These are phyloP conservation scores for Trichoderma sp. DNA, from an alignment of 2,329 filamentous ascomycete genomes.

Conservation along the genomic window DNA sequence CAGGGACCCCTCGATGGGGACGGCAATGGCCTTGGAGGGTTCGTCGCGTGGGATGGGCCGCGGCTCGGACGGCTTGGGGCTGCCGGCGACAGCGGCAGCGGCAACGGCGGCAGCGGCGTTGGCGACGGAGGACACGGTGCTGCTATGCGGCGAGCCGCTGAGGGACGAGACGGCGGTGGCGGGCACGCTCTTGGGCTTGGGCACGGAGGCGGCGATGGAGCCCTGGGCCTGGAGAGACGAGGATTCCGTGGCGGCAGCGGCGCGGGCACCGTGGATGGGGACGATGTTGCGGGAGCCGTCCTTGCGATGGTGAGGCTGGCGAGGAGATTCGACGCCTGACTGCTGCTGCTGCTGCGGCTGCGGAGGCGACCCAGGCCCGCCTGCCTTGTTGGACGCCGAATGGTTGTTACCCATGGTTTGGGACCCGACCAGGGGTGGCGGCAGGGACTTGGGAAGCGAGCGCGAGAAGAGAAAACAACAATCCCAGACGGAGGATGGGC, in stretches of 20 bases:
- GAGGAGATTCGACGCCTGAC: conserved; percentile 28
- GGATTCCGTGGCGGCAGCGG: conserved; percentile 58
- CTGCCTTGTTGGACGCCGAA: conserved; percentile 38
- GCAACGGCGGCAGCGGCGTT: conserved; percentile 25
- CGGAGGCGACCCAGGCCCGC: conserved; percentile 29
- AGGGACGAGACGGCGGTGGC: conserved; percentile 49
- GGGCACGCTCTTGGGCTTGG: conserved; percentile 44
- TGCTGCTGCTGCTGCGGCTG: conserved; percentile 16
- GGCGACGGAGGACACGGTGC: conserved; percentile 32
- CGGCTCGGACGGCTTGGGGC: conserved; percentile 27
- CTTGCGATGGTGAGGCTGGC: conserved; percentile 34
- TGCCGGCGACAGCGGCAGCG: conserved; percentile 20
- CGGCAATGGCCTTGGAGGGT: conserved; percentile 57
- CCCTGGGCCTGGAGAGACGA: conserved; percentile 60
- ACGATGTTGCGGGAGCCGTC: conserved; percentile 46
- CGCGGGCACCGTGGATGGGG: conserved; percentile 52
- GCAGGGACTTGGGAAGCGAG: conserved; percentile 9
- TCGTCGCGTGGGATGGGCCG: conserved; percentile 29
- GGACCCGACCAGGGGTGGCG: conserved; percentile 13
- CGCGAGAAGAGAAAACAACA: conserved; percentile 5
- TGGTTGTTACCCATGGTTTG: conserved; percentile 39
- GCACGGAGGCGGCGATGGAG: conserved; percentile 48
- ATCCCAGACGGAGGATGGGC: conserved; percentile 9
- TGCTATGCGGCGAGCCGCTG: conserved; percentile 45
- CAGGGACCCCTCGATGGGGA: conserved; percentile 44